Evolutionary conservation across 2,329 filamentous ascomycete species (phyloP), one percentile per base, ranked within the genome.

Genomic region (Chaetomiaceae sp.): DNA sequence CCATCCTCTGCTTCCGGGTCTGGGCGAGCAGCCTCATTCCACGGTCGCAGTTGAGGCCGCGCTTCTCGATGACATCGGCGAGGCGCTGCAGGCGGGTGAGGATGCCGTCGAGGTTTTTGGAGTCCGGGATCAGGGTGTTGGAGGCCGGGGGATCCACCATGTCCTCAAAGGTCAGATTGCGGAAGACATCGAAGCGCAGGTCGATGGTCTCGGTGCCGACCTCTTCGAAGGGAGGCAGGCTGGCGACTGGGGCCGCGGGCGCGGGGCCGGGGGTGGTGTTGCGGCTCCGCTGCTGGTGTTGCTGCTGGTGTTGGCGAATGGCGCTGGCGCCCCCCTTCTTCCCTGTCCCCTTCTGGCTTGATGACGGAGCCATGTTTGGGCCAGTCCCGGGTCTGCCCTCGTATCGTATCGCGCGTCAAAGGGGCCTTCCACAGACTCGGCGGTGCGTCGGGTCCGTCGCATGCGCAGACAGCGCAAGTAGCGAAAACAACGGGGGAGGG

Each of bases 191-290:
- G 60, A 78, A 79, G 60, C 72, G 75, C 19, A 87, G 79, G 51
- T 85, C 79, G 46, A 90, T 78, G 64, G 85, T 86, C 50, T 86
- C 78, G 19, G 83, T 81, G 53, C 81, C 76, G 61, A 78, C 73
- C 48, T 72, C 70, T 50, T 81, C 73, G 60, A 78, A 73, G 5
- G 76, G 73, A 2, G 79, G 79, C 34, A 82, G 74, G 67, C 60
- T 76, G 62, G 72, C 77, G 64, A 66, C 75, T 60, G 67, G 71
- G 62, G 67, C 68, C 56, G 65, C 69, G 30, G 80, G 77, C 62
- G 80, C 78, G 31, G 87, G 88, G 14, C 87, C 92, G 31, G 86
- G 88, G 68, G 90, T 91, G 63, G 87, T 84, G 65, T 86, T 90
- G 55, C 81, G 76, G 60, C 84, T 86, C 59, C 83, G 82, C 59